Evolutionary conservation across 768 basidiomycete genomes (phyloP).

Genomic region (Peribolospora kevripleyi): DNA sequence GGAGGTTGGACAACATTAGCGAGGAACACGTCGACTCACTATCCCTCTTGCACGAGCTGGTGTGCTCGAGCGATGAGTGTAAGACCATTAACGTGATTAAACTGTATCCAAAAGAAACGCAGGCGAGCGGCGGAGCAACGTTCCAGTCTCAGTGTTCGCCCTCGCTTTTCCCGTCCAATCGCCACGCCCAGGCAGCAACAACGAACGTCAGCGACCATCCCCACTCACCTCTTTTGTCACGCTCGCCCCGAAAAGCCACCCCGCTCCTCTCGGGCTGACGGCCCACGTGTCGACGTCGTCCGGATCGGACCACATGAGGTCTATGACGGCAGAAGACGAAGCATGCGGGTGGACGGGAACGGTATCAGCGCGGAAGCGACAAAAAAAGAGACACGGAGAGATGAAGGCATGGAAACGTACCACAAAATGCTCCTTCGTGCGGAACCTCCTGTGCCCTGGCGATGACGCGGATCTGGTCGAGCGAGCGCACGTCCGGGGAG

Average conservation of each 20-base stretch:
- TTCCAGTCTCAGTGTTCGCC: no score
- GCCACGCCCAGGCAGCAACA: no score
- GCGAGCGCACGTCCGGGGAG: constrained; percentile 79
- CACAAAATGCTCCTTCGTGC: constrained; percentile 27
- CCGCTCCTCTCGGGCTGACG: constrained; percentile 83
- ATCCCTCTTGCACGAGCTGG: constrained; percentile 87
- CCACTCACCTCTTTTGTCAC: constrained; percentile 53
- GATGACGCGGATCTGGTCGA: constrained; percentile 80
- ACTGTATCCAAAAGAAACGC: constrained; percentile 25
- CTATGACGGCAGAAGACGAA: constrained; percentile 20
- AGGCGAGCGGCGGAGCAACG: no score
- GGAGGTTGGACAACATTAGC: no score
- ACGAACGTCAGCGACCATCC: no score
- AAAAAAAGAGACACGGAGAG: neutral
- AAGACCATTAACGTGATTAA: constrained; percentile 77
- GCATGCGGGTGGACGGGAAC: no score
- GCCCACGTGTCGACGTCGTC: constrained; percentile 93
- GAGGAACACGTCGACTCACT: neutral
- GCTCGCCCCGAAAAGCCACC: constrained; percentile 72
- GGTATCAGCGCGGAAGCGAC: constrained; percentile 1
- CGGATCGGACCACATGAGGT: constrained; percentile 96
- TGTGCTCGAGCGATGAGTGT: constrained; percentile 80
- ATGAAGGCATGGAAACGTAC: constrained; percentile 11
- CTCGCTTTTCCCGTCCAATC: no score
- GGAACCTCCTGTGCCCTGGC: constrained; percentile 31